phyloP scores from a whole-genome alignment of 208 protist species.

The Acanthamoeba quina region DNA sequence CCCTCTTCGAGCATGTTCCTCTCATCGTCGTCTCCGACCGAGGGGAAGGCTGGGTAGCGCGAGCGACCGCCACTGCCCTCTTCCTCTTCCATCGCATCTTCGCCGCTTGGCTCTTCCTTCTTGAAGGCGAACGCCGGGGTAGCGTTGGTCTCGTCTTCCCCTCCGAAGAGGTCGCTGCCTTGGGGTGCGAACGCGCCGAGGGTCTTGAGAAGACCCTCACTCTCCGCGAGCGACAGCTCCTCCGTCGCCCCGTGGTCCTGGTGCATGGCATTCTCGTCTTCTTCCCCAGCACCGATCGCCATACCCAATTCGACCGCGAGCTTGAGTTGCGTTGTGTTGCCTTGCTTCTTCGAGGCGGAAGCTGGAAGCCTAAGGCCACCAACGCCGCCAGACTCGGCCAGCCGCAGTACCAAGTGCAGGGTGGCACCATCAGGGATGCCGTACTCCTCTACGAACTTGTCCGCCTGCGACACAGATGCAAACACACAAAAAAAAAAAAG shows the following conservation, averaged over 20 bases:
- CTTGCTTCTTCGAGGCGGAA: neutral
- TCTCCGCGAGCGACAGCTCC: neutral
- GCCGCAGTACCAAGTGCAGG: constrained; percentile 3
- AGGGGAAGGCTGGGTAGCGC: neutral
- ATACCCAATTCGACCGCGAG: neutral
- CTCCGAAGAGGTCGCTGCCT: neutral
- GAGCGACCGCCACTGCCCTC: neutral
- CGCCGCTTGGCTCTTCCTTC: neutral
- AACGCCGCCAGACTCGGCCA: neutral
- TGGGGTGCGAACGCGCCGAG: neutral
- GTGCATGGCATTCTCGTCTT: neutral
- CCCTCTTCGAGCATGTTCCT: neutral
- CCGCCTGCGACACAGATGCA: neutral
- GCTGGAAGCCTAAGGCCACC: neutral
- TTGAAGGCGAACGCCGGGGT: neutral
- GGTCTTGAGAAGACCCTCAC: neutral
- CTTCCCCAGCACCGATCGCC: too few relatives aligned
- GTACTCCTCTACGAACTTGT: neutral
- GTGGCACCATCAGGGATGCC: neutral
- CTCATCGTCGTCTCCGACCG: neutral
- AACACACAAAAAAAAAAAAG: neutral
- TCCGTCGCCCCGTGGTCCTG: neutral
- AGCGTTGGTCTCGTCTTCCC: neutral
- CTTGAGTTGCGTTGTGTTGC: neutral
- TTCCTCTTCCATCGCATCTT: constrained; percentile 17